phyloP scores from a whole-genome alignment of 2,329 filamentous ascomycete genomes.

The Aspergillus pseudoglaucus region DNA sequence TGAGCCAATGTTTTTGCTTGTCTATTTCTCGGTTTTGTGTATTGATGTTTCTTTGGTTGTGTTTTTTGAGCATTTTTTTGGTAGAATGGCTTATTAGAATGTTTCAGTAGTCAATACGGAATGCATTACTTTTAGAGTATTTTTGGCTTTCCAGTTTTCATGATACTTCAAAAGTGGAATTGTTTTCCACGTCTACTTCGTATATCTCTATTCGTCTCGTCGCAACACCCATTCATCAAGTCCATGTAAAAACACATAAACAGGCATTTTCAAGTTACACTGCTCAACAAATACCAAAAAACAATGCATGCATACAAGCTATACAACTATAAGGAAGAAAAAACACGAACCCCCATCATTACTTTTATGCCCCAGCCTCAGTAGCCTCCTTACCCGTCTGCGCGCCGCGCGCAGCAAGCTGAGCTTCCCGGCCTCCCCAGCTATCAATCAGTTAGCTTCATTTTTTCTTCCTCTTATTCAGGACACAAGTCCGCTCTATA shows the following conservation, averaged over 20 bases:
- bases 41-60: background rate
- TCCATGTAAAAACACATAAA: background rate
- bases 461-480: background rate
- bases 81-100: background rate
- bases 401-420: conserved; percentile 29
- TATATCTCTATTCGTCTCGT: too few species aligned
- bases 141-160: too few species aligned
- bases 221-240: too few species aligned
- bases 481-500: too few species aligned
- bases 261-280: background rate
- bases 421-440: conserved; percentile 38
- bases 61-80: background rate
- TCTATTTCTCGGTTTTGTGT: background rate
- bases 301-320: background rate
- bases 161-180: too few species aligned
- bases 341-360: background rate
- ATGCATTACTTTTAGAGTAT: too few species aligned
- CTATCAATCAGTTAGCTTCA: conserved; percentile 12
- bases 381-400: conserved; percentile 23
- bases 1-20: background rate
- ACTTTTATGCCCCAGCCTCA: conserved; percentile 23
- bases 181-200: too few species aligned
- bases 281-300: too few species aligned
- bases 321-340: conserved; percentile 3
- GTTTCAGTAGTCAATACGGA: background rate